phyloP scores from a whole-genome alignment of 306 rosid genomes.

The Lablab purpureus region DNA sequence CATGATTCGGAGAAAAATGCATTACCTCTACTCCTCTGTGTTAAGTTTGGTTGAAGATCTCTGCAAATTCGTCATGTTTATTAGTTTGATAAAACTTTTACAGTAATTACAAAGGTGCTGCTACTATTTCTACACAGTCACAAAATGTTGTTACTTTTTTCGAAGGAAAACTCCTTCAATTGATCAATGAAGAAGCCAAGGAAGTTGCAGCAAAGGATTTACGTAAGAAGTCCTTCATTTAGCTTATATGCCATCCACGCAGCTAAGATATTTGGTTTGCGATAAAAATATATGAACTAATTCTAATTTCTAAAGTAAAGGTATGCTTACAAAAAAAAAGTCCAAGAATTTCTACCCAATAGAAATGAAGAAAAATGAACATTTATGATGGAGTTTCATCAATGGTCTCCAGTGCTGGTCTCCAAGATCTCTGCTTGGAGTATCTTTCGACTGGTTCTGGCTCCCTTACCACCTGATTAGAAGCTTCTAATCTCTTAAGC shows the following conservation, averaged over 20 bases:
- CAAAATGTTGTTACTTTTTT: not conserved
- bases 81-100: not conserved
- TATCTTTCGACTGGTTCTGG: slow-evolving; percentile 54
- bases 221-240: slow-evolving; percentile 27
- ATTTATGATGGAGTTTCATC: slow-evolving; percentile 62
- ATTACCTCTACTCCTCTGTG: not conserved
- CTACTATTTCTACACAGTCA: not conserved
- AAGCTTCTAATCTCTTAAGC: slow-evolving; percentile 47
- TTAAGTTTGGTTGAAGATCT: not conserved
- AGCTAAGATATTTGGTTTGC: slow-evolving; percentile 14
- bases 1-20: not conserved
- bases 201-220: slow-evolving; percentile 30
- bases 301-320: slow-evolving; percentile 23
- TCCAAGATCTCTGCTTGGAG: slow-evolving; percentile 88
- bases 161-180: slow-evolving; percentile 1
- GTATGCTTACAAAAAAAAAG: slow-evolving; percentile 30
- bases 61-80: not conserved
- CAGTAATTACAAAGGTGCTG: not conserved
- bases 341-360: slow-evolving; percentile 42
- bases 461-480: slow-evolving; percentile 16
- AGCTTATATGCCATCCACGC: not conserved
- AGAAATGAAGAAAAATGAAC: slow-evolving; percentile 26
- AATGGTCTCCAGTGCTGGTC: slow-evolving; percentile 86
- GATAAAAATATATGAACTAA: slow-evolving; percentile 29
- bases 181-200: slow-evolving; percentile 10